Conservation (phyloP, 1,139 yeast genomes). For the Hyphopichia buzzinii region DNA sequence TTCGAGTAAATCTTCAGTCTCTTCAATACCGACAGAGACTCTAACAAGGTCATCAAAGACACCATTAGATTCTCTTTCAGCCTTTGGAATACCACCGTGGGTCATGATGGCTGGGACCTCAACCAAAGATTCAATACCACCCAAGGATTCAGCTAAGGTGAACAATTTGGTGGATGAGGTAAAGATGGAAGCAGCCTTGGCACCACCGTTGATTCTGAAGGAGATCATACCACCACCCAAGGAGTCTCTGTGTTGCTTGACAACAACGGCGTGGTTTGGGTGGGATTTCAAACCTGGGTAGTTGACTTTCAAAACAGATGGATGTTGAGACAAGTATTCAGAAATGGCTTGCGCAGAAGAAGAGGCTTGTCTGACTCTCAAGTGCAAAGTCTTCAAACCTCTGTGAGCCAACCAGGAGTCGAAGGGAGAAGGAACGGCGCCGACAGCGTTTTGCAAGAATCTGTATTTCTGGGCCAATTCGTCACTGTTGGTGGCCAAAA, state of each 20-base stretch:
- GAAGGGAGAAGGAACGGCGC: slow-evolving; percentile 87
- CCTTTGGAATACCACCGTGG: slow-evolving; percentile 87
- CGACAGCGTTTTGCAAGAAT: slow-evolving; percentile 84
- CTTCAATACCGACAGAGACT: slow-evolving; percentile 87
- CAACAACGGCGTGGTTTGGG: slow-evolving; percentile 60
- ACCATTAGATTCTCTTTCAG: slow-evolving; percentile 76
- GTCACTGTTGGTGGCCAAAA: slow-evolving; percentile 67
- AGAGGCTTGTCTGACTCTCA: slow-evolving; percentile 74
- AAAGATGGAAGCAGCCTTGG: slow-evolving; percentile 70
- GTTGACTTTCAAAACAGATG: slow-evolving; percentile 64
- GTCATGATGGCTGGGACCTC: slow-evolving; percentile 94
- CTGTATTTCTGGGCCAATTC: slow-evolving; percentile 61
- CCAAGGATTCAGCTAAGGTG: slow-evolving; percentile 86
- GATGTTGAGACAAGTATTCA: slow-evolving; percentile 51
- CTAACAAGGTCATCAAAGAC: slow-evolving; percentile 81
- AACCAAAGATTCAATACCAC: slow-evolving; percentile 83
- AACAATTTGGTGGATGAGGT: slow-evolving; percentile 73
- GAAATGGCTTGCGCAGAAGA: slow-evolving; percentile 70
- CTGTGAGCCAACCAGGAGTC: slow-evolving; percentile 94
- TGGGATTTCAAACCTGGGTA: slow-evolving; percentile 80
- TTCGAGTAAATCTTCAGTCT: slow-evolving; percentile 69
- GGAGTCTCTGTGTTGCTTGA: slow-evolving; percentile 77
- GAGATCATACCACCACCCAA: slow-evolving; percentile 93
- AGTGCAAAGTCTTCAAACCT: slow-evolving; percentile 83
- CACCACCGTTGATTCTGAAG: slow-evolving; percentile 82